Conservation (phyloP, 2,329 filamentous ascomycete genomes). For the Zymoseptoria crescenta region DNA sequence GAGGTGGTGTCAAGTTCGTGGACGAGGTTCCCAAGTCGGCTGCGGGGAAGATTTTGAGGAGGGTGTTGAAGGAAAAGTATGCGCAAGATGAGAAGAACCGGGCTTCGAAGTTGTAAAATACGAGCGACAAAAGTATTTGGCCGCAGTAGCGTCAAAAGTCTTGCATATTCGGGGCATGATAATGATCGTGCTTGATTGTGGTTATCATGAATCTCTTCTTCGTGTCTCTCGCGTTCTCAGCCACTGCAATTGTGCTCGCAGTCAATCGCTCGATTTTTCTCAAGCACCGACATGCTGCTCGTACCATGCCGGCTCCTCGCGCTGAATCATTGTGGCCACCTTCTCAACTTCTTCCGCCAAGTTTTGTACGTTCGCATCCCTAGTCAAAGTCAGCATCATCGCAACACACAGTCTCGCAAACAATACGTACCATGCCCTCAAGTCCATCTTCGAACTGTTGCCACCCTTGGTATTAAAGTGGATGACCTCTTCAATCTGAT, state of each 20-base stretch:
- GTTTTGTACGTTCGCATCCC: slow-evolving; percentile 73
- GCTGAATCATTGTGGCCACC: slow-evolving; percentile 71
- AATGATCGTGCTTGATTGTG: not conserved
- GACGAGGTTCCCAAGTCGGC: slow-evolving; percentile 64
- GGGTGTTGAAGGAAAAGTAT: slow-evolving; percentile 47
- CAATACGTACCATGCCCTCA: slow-evolving; percentile 59
- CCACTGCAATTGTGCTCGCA: too few relatives aligned
- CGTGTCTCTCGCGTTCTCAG: too few relatives aligned
- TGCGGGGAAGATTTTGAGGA: slow-evolving; percentile 64
- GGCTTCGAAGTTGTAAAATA: slow-evolving; percentile 12
- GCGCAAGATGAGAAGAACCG: slow-evolving; percentile 32
- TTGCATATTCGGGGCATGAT: too few relatives aligned
- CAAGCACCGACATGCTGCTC: slow-evolving; percentile 33
- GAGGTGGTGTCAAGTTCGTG: slow-evolving; percentile 53
- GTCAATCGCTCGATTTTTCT: not conserved
- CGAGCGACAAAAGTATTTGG: not conserved
- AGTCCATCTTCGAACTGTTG: slow-evolving; percentile 44
- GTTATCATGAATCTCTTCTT: not conserved
- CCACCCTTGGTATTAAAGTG: slow-evolving; percentile 76
- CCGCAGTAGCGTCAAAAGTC: too few relatives aligned
- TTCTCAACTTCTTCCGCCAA: slow-evolving; percentile 85
- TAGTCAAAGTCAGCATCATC: not conserved
- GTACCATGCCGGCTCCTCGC: slow-evolving; percentile 60
- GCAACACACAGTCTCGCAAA: not conserved
- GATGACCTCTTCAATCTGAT: slow-evolving; percentile 84